Base-by-base conservation (phyloP, 2,329 filamentous ascomycete species). In the Arthrobotrys iridis region DNA sequence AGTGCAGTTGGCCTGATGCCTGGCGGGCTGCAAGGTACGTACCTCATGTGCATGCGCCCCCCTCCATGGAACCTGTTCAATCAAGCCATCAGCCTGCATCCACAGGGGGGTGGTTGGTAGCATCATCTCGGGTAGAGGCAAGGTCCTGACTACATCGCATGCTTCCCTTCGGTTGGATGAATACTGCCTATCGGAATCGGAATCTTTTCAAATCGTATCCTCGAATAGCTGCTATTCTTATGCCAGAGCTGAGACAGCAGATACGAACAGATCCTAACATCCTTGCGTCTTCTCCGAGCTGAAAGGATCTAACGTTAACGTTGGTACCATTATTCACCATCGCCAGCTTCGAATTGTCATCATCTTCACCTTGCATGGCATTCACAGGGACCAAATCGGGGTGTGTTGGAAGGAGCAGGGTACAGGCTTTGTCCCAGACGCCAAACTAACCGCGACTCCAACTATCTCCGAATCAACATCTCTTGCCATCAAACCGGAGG, bases 141-240 rank as follows among this genome's bases (percentile, higher is more conserved):
- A n/a, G 46, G 8, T 45, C 18, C n/a, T 30, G 11, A 15, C 18
- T 33, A 22, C 20, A 48, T 48, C 24, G 22, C 43, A 59, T 46
- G 45, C 55, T 55, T 35, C 65, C 57, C 63, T 67, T 70, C 65
- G 65, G 30, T 62, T 70, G 45, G 65, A 24, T 45, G 65, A 62
- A 62, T 70, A 50, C 55, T 41, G 43, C 55, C 55, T 70, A 52
- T 62, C 55, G 55, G 65, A 60, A 70, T 43, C 65, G 65, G 57
- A 68, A 22, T 64, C 18, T 18, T 46, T 28, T 50, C 33, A 2
- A 13, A 35, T 62, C 26, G 55, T 41, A 35, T 43, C 33, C 55
- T 15, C 20, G 35, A 1, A 48, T 41, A n/a, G 46, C 24, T 58
- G 13, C 63, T 67, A 67, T 67, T 67, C 63, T 67, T 67, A 48